phyloP scores from a whole-genome alignment of 495 filamentous ascomycete genomes.

The Neurospora sp. region DNA sequence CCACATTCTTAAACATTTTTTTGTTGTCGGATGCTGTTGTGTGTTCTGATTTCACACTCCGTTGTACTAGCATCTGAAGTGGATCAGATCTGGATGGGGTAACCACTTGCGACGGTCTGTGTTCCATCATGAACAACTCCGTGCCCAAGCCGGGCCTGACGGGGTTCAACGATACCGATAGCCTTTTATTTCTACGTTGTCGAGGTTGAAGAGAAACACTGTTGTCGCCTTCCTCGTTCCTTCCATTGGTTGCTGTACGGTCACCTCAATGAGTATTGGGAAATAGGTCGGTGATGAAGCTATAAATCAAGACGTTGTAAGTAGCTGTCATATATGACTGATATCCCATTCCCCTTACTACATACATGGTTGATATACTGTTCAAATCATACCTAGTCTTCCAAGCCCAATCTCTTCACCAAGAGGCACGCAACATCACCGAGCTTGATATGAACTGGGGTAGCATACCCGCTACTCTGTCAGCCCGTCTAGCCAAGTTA shows the following conservation, averaged over 20 bases:
- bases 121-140: slow-evolving; percentile 16
- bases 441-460: neutral
- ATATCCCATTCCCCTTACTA: neutral
- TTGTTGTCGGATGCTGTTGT: neutral
- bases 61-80: no score
- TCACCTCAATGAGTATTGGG: neutral
- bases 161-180: neutral
- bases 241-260: neutral
- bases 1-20: neutral
- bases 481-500: neutral
- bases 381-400: neutral
- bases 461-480: neutral
- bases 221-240: neutral
- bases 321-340: neutral
- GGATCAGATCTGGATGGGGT: no score
- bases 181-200: no score
- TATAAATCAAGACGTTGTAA: neutral
- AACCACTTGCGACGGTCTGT: slow-evolving; percentile 18
- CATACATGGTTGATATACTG: neutral
- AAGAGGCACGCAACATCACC: neutral
- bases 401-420: neutral
- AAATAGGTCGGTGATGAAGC: neutral
- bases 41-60: no score
- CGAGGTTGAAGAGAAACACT: neutral
- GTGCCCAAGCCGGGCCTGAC: neutral